Evolutionary conservation across 2,329 filamentous ascomycete species (phyloP).

Genomic region (Fonsecaea erecta): DNA sequence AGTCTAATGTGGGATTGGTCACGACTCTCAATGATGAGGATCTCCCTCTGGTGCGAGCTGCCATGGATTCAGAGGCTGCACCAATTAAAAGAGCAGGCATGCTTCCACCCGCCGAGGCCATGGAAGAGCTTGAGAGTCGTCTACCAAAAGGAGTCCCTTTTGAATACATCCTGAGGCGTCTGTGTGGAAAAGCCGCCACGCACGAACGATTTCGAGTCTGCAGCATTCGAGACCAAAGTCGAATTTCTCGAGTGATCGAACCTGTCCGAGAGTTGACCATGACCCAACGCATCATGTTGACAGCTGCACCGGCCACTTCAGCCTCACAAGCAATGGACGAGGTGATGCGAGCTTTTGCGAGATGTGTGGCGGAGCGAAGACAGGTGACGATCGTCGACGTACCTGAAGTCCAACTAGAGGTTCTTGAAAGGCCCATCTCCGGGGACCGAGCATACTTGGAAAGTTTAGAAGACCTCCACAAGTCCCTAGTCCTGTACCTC

Average conservation of each 20-base stretch:
- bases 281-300: constrained; percentile 75
- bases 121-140: constrained; percentile 78
- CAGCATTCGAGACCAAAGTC: constrained; percentile 64
- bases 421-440: constrained; percentile 64
- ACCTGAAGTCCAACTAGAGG: constrained; percentile 69
- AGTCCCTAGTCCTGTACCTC: constrained; percentile 79
- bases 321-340: constrained; percentile 35
- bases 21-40: constrained; percentile 77
- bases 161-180: constrained; percentile 76
- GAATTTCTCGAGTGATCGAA: constrained; percentile 76
- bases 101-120: constrained; percentile 69
- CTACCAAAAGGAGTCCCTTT: constrained; percentile 83
- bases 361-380: constrained; percentile 69
- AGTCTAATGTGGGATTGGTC: constrained; percentile 67
- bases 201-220: constrained; percentile 74
- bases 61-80: constrained; percentile 67
- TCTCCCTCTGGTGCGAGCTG: constrained; percentile 63
- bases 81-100: constrained; percentile 74
- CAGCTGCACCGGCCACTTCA: constrained; percentile 63
- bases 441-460: constrained; percentile 63
- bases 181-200: constrained; percentile 70
- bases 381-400: constrained; percentile 74
- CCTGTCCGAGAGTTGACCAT: constrained; percentile 68
- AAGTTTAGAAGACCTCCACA: constrained; percentile 77
- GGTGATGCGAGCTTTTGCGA: constrained; percentile 68